Base-by-base conservation (phyloP, 768 basidiomycete genomes). In the Lenzites betulinus region DNA sequence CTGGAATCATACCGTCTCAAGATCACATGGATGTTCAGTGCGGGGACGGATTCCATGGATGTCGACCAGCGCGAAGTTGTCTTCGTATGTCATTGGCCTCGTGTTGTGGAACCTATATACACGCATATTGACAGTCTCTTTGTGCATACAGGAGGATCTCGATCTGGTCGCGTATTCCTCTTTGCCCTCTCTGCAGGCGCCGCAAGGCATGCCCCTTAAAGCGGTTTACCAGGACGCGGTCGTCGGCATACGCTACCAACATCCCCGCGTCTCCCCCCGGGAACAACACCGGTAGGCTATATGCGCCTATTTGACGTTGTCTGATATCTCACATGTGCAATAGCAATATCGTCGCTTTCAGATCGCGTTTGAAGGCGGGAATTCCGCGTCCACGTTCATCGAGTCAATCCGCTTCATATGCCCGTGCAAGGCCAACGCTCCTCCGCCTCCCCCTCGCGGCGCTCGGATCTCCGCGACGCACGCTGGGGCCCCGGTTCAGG, bases 281-380 rank as follows among this genome's bases (percentile, higher is more conserved):
- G 71, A 46, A 65, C 65, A 41, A 65, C 64, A n/a, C 73, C 75
- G 53, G 78, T 74, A 66, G 59, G 73, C 69, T 20, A 18, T 46
- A 20, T 38, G 47, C 46, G 25, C 9, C 23, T 15, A 39, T 18
- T 2, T 36, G 33, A 33, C 36, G 44, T 18, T 13, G 63, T 66
- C 48, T n/a, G 39, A 38, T 16, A 43, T 25, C 20, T 58, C 48
- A 63, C 57, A 39, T 43, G 5, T 11, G 73, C 23, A 53, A 7
- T n/a, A 92, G 90, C 74, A 78, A 2, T 90, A 87, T 70, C 84
- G 88, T 51, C 86, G 90, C 16, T 90, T 93, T 66, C 90, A 93
- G 69, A 79, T 92, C 28, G 85, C 86, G 22, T 91, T 93, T 62
- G 69, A 76, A 51, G 77, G 79, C n/a, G 52, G 76, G 16, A 59